A percentile compares a stretch with the other conserved stretches of the same genome.
phyloP scores from a whole-genome alignment of 805 yeast genomes.

The Sporopachydermia lactativora region DNA sequence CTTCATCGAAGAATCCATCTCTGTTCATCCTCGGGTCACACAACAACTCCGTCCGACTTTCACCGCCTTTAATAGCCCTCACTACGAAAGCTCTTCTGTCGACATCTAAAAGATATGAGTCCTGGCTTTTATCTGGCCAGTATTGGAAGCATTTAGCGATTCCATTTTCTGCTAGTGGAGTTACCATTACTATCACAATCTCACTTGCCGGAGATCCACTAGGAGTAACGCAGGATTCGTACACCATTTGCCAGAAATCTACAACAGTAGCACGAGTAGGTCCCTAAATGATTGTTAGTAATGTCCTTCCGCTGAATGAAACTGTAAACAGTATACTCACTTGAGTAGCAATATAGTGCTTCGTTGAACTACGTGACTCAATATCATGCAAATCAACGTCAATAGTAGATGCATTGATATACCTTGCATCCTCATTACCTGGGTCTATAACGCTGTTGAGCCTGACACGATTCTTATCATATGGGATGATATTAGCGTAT shows the following conservation, averaged over 20 bases:
- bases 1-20: not conserved
- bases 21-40: not conserved
- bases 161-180: constrained; percentile 64
- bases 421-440: constrained; percentile 27
- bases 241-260: constrained; percentile 75
- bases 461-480: constrained; percentile 41
- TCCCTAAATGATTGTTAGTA: constrained; percentile 74
- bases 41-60: not conserved
- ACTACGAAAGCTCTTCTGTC: not conserved
- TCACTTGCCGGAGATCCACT: constrained; percentile 53
- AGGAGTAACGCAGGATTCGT: constrained; percentile 39
- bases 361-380: constrained; percentile 11
- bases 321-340: constrained; percentile 14
- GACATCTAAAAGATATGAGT: not conserved
- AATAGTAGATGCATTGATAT: constrained; percentile 81
- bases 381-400: constrained; percentile 21
- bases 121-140: constrained; percentile 43
- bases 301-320: constrained; percentile 8
- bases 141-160: constrained; percentile 71
- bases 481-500: constrained; percentile 51
- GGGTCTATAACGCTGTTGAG: constrained; percentile 19
- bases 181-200: constrained; percentile 55
- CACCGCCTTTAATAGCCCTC: not conserved
- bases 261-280: constrained; percentile 61
- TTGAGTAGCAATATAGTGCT: constrained; percentile 21